Evolutionary conservation across 331 rosid genomes (phyloP), one percentile per base, ranked within the genome.

Genomic region (Acacia pycnantha): DNA sequence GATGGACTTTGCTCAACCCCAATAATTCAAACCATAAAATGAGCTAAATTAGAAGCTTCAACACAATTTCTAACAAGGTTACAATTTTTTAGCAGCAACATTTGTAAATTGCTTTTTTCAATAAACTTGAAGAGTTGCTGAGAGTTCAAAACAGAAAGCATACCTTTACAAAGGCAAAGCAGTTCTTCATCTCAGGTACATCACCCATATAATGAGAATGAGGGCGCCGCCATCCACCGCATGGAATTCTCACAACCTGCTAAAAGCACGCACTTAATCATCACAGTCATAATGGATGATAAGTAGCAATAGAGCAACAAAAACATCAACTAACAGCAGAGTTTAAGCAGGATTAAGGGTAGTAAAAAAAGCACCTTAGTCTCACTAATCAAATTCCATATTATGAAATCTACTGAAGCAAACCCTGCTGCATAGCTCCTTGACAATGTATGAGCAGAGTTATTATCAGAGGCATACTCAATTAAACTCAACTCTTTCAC

Each of bases 181-280:
- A 92, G 81, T 88, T 90, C 86, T 82, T 90, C 80, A 87, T 84
- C 88, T 95, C 98, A 50, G 98, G 97, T 66, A 91, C 76, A 82
- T 90, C 95, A 81, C 99, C 99, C 74, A 93, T 90, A 91, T 88
- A 92, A 85, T 85, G 84, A 77, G 98, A 90, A 90, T 95, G 94
- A 54, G 97, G 98, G 37, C 99, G 97, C 48, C 99, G 91, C 99
- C 99, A 95, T 82, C 99, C 99, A 82, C 98, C 99, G 74, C 99
- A 95, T 56, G 95, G 89, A 70, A 95, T 87, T 86, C 83, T 92
- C 85, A 93, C 79, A 80, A 95, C 93, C 99, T 95, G 90, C 67
- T 72, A 77, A 51, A 11, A 27, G 59, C 72, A 50, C n/a, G 72
- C 74, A 77, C 33, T 79, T 61, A 79, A 85, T 81, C 6, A 79